phyloP scores from a whole-genome alignment of 345 rosid species.

The Lenwebbia sp. region DNA sequence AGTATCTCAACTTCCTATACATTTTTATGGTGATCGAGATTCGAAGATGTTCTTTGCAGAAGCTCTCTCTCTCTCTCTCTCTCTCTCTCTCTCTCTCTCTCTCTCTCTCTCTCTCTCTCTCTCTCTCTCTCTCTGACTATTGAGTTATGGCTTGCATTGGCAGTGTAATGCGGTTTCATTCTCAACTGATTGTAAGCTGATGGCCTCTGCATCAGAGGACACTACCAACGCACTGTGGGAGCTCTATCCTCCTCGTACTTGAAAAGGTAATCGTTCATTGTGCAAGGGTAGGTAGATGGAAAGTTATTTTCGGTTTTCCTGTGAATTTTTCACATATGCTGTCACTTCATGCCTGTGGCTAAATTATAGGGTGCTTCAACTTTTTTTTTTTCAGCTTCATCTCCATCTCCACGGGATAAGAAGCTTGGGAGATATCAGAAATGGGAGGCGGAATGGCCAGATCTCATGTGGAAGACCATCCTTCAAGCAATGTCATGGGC shows the following conservation, averaged over 20 bases:
- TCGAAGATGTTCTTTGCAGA: neutral
- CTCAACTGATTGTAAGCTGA: conserved; percentile 47
- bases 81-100: too few relatives aligned
- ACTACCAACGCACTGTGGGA: conserved; percentile 78
- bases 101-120: too few relatives aligned
- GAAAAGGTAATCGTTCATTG: neutral
- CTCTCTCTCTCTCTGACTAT: neutral
- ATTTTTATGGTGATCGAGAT: neutral
- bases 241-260: conserved; percentile 54
- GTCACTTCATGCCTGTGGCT: neutral
- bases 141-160: neutral
- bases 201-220: conserved; percentile 91
- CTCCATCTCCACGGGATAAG: neutral
- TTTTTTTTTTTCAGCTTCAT: neutral
- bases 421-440: neutral
- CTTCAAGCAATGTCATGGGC: neutral
- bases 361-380: neutral
- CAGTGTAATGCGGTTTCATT: conserved; percentile 75
- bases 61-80: too few relatives aligned
- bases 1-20: neutral
- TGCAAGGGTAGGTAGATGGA: neutral
- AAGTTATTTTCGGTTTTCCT: neutral
- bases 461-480: neutral
- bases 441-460: neutral
- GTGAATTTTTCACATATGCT: neutral